These are phyloP conservation scores for Iris macrosiphon DNA, from an alignment of 106 monocot species.

Conservation along the genomic window DNA sequence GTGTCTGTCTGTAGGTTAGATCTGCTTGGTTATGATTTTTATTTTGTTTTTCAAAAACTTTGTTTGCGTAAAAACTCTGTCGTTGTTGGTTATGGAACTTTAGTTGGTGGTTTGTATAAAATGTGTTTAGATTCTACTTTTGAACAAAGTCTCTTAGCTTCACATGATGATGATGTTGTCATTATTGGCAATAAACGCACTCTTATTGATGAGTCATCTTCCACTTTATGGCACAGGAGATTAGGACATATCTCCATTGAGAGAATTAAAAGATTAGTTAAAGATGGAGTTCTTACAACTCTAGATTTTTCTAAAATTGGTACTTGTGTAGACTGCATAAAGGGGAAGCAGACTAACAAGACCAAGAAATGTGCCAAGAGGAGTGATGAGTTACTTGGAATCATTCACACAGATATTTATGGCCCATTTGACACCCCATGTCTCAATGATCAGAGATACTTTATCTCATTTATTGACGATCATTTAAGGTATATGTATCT, in stretches of 20 bases:
- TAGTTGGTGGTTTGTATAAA: background rate
- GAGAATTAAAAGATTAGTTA: background rate
- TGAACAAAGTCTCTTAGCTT: background rate
- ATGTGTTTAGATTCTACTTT: background rate
- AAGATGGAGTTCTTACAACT: background rate
- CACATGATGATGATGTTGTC: background rate
- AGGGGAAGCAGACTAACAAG: background rate
- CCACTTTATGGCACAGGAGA: background rate
- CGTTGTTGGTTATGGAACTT: background rate
- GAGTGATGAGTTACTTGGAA: background rate
- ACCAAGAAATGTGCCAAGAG: background rate
- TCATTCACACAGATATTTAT: background rate
- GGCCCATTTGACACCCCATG: background rate
- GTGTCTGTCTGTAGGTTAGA: background rate
- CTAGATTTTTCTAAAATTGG: background rate
- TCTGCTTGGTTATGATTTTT: background rate
- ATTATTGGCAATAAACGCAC: background rate
- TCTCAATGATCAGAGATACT: background rate
- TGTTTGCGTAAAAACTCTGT: background rate
- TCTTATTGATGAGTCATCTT: background rate
- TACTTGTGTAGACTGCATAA: conserved; percentile 1
- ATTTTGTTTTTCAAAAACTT: background rate
- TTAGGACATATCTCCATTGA: background rate
- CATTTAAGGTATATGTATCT: conserved; percentile 3
- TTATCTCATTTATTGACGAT: conserved; percentile 5